phyloP scores from a whole-genome alignment of 441 rosid species.

The Euphorbia corollata region DNA sequence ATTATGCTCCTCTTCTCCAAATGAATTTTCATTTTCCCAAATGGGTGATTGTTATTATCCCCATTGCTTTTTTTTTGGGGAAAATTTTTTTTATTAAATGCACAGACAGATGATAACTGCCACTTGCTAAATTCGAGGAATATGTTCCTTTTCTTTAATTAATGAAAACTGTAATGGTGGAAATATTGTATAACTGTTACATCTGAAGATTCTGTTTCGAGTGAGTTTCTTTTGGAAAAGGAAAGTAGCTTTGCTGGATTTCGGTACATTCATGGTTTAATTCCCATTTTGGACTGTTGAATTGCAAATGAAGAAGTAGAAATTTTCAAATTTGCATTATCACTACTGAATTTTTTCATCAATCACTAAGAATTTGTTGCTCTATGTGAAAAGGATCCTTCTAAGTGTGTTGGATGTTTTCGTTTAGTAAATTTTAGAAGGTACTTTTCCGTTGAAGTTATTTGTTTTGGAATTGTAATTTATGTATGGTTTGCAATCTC shows the following conservation, averaged over 20 bases:
- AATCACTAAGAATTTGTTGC: conserved; percentile 5
- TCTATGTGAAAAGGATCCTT: not conserved
- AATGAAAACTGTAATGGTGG: not conserved
- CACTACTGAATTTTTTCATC: not conserved
- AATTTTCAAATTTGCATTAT: not conserved
- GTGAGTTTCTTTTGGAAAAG: not conserved
- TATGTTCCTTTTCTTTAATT: not conserved
- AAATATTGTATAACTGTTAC: not conserved
- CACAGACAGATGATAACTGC: not conserved
- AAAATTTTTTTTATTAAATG: not conserved
- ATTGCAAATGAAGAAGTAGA: not conserved
- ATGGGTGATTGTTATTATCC: not conserved
- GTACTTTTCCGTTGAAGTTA: not conserved
- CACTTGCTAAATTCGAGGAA: not conserved
- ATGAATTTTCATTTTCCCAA: not conserved
- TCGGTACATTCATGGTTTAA: not conserved
- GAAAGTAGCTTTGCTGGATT: not conserved
- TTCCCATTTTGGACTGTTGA: not conserved
- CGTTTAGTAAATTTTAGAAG: not conserved
- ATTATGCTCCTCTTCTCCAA: not conserved
- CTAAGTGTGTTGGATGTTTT: not conserved
- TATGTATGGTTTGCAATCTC: not conserved
- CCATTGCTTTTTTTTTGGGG: not conserved
- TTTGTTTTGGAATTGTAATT: not conserved
- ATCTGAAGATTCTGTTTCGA: not conserved